phyloP scores from a whole-genome alignment of 202 grass and related monocot genomes.

The Bolboschoenoplectus hybrid region DNA sequence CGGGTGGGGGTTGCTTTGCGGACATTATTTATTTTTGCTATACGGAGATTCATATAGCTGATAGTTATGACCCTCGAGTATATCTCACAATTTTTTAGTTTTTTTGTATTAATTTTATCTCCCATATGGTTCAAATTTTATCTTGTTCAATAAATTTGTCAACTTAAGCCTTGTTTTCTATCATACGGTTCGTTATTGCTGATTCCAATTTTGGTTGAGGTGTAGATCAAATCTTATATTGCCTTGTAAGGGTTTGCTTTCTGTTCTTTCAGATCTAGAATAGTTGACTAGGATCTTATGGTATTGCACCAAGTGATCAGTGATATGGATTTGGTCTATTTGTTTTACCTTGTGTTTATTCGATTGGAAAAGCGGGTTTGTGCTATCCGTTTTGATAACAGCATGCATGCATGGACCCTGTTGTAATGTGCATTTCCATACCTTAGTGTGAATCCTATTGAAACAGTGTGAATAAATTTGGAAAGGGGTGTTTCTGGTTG shows the following conservation, averaged over 20 bases:
- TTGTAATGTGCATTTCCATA: neutral
- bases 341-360: neutral
- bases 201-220: neutral
- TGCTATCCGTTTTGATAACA: neutral
- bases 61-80: constrained; percentile 35
- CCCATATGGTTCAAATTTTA: neutral
- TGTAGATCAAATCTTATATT: neutral
- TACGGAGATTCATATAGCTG: constrained; percentile 27
- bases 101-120: neutral
- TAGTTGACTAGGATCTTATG: neutral
- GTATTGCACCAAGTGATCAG: neutral
- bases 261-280: neutral
- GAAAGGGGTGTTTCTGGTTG: neutral
- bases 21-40: constrained; percentile 23
- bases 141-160: neutral
- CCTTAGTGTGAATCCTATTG: constrained; percentile 2
- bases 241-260: neutral
- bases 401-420: neutral
- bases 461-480: neutral
- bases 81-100: neutral
- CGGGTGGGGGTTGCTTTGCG: neutral
- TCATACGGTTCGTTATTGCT: neutral
- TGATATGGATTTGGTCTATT: neutral
- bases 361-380: neutral
- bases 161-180: neutral